phyloP scores from a whole-genome alignment of 2,329 filamentous ascomycete genomes.

The Monilinia vaccinii-corymbosi region DNA sequence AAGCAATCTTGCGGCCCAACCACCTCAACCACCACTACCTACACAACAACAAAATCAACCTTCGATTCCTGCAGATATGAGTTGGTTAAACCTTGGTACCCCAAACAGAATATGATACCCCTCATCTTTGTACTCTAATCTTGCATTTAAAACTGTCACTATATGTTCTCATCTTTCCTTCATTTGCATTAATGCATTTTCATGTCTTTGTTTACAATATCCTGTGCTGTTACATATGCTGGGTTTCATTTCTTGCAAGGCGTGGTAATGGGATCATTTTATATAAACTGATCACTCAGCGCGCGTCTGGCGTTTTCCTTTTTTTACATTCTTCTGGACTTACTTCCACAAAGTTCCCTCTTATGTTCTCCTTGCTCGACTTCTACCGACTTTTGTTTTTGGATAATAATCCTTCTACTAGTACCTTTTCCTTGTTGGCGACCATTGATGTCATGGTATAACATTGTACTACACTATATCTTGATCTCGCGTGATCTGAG shows the following conservation, averaged over 20 bases:
- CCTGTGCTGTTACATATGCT: conserved; percentile 8
- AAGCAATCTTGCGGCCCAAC: conserved; percentile 18
- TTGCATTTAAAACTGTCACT: conserved; percentile 1
- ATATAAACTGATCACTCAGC: not conserved
- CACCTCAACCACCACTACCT: conserved; percentile 15
- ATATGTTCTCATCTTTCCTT: conserved; percentile 4
- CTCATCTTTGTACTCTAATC: conserved; percentile 2
- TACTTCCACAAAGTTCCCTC: not conserved
- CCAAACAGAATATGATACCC: conserved; percentile 19
- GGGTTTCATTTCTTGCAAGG: not conserved
- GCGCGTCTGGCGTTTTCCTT: not conserved
- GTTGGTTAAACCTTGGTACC: conserved; percentile 64
- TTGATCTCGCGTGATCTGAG: conserved; percentile 4
- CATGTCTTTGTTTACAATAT: conserved; percentile 3
- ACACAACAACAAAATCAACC: conserved; percentile 9
- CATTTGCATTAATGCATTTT: conserved; percentile 4
- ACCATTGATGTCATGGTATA: not conserved
- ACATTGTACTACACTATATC: conserved; percentile 1
- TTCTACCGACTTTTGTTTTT: not conserved
- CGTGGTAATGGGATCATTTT: conserved; percentile 3
- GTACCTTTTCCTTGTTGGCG: not conserved
- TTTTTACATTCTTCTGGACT: not conserved
- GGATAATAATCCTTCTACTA: not conserved
- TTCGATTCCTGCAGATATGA: conserved; percentile 51
- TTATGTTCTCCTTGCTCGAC: not conserved